Percentiles rank a stretch among this genome's conserved stretches.
These are phyloP conservation scores for Cercospora citrullina DNA, from an alignment of 2,329 filamentous ascomycete genomes.

Conservation along the genomic window DNA sequence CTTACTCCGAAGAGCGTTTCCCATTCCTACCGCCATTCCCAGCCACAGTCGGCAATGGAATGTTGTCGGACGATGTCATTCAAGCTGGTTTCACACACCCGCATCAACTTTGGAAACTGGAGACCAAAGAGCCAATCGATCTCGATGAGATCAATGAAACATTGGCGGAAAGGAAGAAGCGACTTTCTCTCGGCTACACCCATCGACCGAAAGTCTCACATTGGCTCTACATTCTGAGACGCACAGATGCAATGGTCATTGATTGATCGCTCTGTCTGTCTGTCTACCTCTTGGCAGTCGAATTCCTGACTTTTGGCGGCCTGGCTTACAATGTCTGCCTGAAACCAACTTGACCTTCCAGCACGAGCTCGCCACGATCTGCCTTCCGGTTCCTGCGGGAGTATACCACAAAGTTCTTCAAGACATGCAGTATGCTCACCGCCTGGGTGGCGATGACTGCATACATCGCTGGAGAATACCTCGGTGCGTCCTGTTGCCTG, in stretches of 20 bases:
- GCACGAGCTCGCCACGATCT: conserved; percentile 44
- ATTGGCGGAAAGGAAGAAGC: conserved; percentile 32
- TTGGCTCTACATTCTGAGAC: conserved; percentile 43
- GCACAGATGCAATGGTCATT: conserved; percentile 36
- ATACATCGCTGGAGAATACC: conserved; percentile 24
- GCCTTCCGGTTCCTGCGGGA: conserved; percentile 41
- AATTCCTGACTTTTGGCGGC: not conserved
- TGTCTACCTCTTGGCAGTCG: not conserved
- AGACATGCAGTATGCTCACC: conserved; percentile 25
- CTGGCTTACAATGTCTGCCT: conserved; percentile 27
- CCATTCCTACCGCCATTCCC: conserved; percentile 37
- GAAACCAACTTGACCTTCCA: conserved; percentile 38
- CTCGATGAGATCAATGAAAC: conserved; percentile 28
- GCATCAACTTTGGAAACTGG: conserved; percentile 40
- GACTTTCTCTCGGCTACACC: conserved; percentile 25
- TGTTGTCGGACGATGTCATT: conserved; percentile 32
- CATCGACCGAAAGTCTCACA: conserved; percentile 42
- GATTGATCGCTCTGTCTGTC: conserved; percentile 16
- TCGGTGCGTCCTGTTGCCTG: conserved; percentile 47
- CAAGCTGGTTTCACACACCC: conserved; percentile 42
- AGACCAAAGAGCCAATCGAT: conserved; percentile 36
- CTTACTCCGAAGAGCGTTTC: conserved; percentile 44
- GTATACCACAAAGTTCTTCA: conserved; percentile 27
- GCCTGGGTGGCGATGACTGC: conserved; percentile 28
- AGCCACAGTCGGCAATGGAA: conserved; percentile 24